Evolutionary conservation across 2,329 filamentous ascomycete genomes (phyloP).

Genomic region (Monosporascus sp.): DNA sequence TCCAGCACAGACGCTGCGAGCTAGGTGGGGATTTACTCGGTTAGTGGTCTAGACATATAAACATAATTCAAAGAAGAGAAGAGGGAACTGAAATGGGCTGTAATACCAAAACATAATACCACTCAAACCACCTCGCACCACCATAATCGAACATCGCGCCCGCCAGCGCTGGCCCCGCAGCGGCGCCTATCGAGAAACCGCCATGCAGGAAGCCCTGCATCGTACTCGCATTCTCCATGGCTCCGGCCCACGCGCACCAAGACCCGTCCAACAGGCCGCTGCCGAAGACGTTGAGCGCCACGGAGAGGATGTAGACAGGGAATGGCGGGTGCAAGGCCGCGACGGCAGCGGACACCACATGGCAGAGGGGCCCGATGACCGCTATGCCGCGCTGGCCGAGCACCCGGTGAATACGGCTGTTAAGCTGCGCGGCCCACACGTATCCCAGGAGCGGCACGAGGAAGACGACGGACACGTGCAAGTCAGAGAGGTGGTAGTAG

Average conservation of each 20-base stretch:
- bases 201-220: constrained; percentile 36
- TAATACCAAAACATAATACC: constrained; percentile 34
- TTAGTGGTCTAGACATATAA: too few species aligned
- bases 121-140: constrained; percentile 29
- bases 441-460: constrained; percentile 39
- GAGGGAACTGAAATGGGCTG: neutral
- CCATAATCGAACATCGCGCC: constrained; percentile 23
- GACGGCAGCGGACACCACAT: constrained; percentile 25
- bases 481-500: constrained; percentile 36
- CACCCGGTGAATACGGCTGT: constrained; percentile 31
- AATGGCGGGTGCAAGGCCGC: constrained; percentile 28
- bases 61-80: too few species aligned
- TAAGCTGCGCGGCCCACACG: constrained; percentile 33
- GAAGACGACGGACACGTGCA: constrained; percentile 39
- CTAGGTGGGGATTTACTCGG: neutral
- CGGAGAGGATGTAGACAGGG: constrained; percentile 24
- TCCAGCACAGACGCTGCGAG: constrained; percentile 15
- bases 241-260: constrained; percentile 40
- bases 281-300: constrained; percentile 30
- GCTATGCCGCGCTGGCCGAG: constrained; percentile 39
- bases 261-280: constrained; percentile 36
- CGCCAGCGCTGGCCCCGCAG: constrained; percentile 31
- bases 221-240: constrained; percentile 32
- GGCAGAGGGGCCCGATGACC: constrained; percentile 31
- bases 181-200: constrained; percentile 32